Percentiles rank a stretch among this genome's conserved stretches.
Conservation (phyloP, 169 alveolate species). For the Fabrea salina region DNA sequence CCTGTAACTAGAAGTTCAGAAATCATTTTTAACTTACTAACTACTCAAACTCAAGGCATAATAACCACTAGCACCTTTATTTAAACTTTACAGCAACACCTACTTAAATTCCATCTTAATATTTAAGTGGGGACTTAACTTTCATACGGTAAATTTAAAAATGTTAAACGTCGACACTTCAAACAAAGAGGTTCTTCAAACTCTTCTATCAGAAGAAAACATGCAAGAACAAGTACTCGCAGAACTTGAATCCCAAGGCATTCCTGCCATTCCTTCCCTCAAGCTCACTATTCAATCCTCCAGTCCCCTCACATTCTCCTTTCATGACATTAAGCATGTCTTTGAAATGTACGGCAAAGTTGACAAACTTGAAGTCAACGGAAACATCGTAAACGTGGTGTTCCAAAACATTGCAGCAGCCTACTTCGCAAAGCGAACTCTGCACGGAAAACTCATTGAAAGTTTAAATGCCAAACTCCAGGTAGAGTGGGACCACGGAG, state of each 20-base stretch:
- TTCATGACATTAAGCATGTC: constrained; percentile 17
- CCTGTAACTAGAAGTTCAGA: too few species aligned
- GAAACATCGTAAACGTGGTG: constrained; percentile 26
- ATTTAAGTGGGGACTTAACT: too few species aligned
- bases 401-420: constrained; percentile 36
- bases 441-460: constrained; percentile 17
- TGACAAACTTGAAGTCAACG: not conserved
- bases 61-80: too few species aligned
- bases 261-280: not conserved
- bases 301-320: not conserved
- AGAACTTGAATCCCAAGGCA: constrained; percentile 3
- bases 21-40: too few species aligned
- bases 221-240: too few species aligned
- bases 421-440: constrained; percentile 36
- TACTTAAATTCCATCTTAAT: too few species aligned
- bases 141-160: too few species aligned
- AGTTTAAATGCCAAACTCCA: not conserved
- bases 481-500: not conserved
- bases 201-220: too few species aligned
- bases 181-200: too few species aligned
- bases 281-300: not conserved
- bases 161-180: too few species aligned
- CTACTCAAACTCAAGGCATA: too few species aligned
- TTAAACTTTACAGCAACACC: too few species aligned
- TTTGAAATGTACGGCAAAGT: constrained; percentile 41